These are phyloP conservation scores for Dalbergia oliveri DNA, from an alignment of 306 rosid genomes.

Conservation along the genomic window DNA sequence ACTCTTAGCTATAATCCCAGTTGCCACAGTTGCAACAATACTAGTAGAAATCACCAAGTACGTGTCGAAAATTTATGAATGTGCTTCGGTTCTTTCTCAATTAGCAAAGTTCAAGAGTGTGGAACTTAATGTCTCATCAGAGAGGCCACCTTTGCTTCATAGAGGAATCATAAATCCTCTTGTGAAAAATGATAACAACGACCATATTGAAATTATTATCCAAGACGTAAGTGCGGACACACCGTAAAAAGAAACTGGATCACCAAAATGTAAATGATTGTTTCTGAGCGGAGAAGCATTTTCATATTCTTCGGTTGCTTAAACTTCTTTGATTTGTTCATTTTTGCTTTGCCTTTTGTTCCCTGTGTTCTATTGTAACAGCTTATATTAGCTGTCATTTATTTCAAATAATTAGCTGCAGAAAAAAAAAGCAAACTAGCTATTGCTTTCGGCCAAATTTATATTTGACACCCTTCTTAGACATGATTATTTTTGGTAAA, in stretches of 20 bases:
- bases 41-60: slow-evolving; percentile 69
- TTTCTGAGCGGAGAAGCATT: too few species aligned
- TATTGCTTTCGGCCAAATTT: too few species aligned
- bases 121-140: slow-evolving; percentile 56
- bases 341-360: too few species aligned
- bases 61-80: slow-evolving; percentile 63
- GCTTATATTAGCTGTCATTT: too few species aligned
- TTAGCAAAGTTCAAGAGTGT: slow-evolving; percentile 64
- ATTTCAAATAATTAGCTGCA: too few species aligned
- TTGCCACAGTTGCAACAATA: slow-evolving; percentile 68
- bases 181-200: slow-evolving; percentile 42
- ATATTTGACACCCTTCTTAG: too few species aligned
- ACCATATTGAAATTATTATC: neutral
- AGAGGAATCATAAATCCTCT: slow-evolving; percentile 74
- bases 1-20: slow-evolving; percentile 63
- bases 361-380: too few species aligned
- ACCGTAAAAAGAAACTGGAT: neutral
- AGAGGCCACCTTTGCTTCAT: slow-evolving; percentile 71
- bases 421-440: too few species aligned
- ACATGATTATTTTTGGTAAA: too few species aligned
- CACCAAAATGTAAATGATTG: too few species aligned
- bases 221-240: neutral
- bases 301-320: too few species aligned
- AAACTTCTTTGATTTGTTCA: too few species aligned
- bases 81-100: slow-evolving; percentile 73